Base-by-base conservation (phyloP, 2,329 filamentous ascomycete species). In the Aureobasidium subglaciale region DNA sequence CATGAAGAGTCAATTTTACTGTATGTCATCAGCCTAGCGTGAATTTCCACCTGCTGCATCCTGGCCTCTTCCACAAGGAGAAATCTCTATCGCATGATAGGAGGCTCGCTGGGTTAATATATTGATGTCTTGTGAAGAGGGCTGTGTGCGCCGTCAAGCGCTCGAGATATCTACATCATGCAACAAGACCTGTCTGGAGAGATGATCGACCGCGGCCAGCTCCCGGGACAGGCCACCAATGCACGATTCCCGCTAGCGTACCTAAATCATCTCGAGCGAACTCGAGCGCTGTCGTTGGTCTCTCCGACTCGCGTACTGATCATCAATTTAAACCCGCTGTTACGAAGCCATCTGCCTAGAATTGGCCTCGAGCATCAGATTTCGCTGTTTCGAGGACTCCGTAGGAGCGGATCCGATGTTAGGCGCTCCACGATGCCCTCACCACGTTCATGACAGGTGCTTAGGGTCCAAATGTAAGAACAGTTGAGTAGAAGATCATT, bases 401-500 rank as follows among this genome's bases (percentile, higher is more conserved):
- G 30, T 25, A 2, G 30, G 20, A 35, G 13, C 29, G 32, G 46
- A 10, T 4, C n/a, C 24, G 8, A n/a, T 32, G 46, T 38, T 50
- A 50, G 46, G 46, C 34, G 46, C 20, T 22, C 46, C 32, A 50
- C 46, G 34, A 37, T 50, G 46, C 22, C 46, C 46, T 50, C 30
- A 48, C 22, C 34, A 38, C 20, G 32, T 38, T 10, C 4, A 20
- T 50, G 46, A 50, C 46, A 38, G 46, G 46, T 32, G 46, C 32
- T 22, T 29, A 50, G 29, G 34, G 32, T n/a, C 20, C 18, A 20
- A 15, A 10, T 15, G 34, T 4, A 2, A 15, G 13, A 37, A n/a
- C 20, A 20, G 46, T 38, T 38, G 20, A 20, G 34, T 50, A 9
- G 22, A 38, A 37, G 22, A 38, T 29, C 22, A 10, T 16, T 27